Percentiles rank a stretch among this genome's conserved stretches.
These are phyloP conservation scores for Nemania sp. DNA, from an alignment of 2,329 filamentous ascomycete species.

Conservation along the genomic window DNA sequence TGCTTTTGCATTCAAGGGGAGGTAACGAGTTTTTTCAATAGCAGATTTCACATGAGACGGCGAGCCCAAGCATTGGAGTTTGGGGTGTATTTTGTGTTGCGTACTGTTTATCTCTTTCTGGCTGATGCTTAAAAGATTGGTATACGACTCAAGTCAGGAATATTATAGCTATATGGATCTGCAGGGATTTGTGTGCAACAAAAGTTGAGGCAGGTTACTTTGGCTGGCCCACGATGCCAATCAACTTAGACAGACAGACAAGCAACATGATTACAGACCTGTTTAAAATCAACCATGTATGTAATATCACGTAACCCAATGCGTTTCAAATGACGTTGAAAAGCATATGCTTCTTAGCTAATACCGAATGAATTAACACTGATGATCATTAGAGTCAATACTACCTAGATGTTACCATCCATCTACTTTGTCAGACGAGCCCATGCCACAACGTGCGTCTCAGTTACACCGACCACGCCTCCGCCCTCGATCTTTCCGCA, in stretches of 20 bases:
- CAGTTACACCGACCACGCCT: neutral
- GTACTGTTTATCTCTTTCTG: constrained; percentile 6
- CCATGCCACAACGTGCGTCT: neutral
- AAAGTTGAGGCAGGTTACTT: constrained; percentile 14
- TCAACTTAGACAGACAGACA: constrained; percentile 10
- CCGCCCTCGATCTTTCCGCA: no score
- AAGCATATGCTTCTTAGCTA: neutral
- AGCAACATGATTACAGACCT: neutral
- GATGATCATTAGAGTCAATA: neutral
- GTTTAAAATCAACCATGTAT: constrained; percentile 17
- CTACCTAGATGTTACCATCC: neutral
- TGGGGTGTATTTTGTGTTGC: neutral
- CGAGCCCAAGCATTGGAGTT: constrained; percentile 28
- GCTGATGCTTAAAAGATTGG: constrained; percentile 29
- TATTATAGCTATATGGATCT: neutral
- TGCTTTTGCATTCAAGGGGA: neutral
- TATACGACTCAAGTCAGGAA: constrained; percentile 30
- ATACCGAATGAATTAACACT: neutral
- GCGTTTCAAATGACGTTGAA: no score
- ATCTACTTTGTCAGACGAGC: neutral
- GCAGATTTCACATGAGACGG: constrained; percentile 11
- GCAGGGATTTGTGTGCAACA: neutral
- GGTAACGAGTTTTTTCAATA: neutral
- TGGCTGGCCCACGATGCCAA: constrained; percentile 28
- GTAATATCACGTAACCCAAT: constrained; percentile 11